phyloP scores from a whole-genome alignment of 805 yeast species.

The Cyberlindnera bimundalis region DNA sequence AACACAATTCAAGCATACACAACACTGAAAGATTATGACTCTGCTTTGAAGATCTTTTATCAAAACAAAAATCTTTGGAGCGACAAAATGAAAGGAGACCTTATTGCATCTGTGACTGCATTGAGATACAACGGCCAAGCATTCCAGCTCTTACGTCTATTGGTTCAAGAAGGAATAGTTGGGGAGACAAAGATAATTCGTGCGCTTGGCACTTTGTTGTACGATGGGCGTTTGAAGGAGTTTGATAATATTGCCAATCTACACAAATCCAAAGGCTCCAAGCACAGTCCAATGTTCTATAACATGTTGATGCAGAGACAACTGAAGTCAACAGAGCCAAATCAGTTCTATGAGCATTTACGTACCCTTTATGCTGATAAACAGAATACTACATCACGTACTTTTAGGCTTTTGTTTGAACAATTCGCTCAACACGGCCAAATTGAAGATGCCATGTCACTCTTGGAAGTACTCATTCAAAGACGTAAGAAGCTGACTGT shows the following conservation, averaged over 20 bases:
- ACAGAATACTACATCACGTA: constrained; percentile 12
- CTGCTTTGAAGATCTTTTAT: constrained; percentile 5
- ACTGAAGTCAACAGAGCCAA: not conserved
- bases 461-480: constrained; percentile 17
- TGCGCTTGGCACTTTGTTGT: constrained; percentile 1
- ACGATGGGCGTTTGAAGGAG: not conserved
- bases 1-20: constrained; percentile 16
- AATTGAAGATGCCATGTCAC: constrained; percentile 15
- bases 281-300: constrained; percentile 3
- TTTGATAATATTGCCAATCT: constrained; percentile 10
- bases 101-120: constrained; percentile 11
- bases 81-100: constrained; percentile 6
- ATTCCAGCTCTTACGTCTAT: not conserved
- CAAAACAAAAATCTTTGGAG: constrained; percentile 4
- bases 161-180: constrained; percentile 4
- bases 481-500: constrained; percentile 5
- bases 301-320: constrained; percentile 15
- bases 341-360: constrained; percentile 7
- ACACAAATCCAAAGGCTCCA: not conserved
- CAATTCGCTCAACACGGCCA: constrained; percentile 23
- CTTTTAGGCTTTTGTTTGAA: constrained; percentile 17
- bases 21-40: constrained; percentile 2
- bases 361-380: constrained; percentile 5
- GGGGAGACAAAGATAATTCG: not conserved
- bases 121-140: constrained; percentile 6